Percentiles rank a stretch among this genome's conserved stretches.
These are phyloP conservation scores for Aspergillus hancockii DNA, from an alignment of 495 filamentous ascomycete species.

Conservation along the genomic window DNA sequence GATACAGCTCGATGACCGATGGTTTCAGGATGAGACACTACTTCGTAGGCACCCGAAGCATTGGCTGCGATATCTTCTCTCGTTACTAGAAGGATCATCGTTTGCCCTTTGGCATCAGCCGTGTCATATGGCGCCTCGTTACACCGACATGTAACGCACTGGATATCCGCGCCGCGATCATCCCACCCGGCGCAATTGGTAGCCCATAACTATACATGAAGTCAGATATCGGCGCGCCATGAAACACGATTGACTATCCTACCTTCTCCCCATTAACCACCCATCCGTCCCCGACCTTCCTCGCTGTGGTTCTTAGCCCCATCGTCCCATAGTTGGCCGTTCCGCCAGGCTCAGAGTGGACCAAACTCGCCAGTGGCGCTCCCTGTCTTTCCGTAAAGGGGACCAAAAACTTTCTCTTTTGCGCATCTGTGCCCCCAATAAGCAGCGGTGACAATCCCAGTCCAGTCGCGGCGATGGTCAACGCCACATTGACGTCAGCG, in stretches of 20 bases:
- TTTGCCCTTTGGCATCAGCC: conserved; percentile 1
- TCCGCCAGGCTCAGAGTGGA: conserved; percentile 12
- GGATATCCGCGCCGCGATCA: conserved; percentile 15
- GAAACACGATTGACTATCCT: neutral
- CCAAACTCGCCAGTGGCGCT: conserved; percentile 15
- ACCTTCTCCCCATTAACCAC: conserved; percentile 21
- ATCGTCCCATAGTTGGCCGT: conserved; percentile 10
- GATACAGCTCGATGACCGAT: conserved; percentile 14
- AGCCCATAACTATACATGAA: conserved; percentile 14
- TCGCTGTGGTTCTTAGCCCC: conserved; percentile 15
- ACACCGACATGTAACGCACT: conserved; percentile 17
- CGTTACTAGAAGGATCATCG: conserved; percentile 16
- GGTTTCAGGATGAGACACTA: conserved; percentile 18
- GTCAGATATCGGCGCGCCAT: neutral
- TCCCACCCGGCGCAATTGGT: conserved; percentile 18
- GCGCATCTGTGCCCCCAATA: conserved; percentile 3
- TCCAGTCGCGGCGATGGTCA: conserved; percentile 17
- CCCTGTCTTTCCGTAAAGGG: conserved; percentile 10
- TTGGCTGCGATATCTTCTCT: conserved; percentile 12
- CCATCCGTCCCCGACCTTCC: conserved; percentile 13
- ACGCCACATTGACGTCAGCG: conserved; percentile 13
- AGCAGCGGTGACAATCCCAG: conserved; percentile 16
- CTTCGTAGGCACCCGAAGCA: neutral
- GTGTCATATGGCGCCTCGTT: conserved; percentile 5
- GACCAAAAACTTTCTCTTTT: conserved; percentile 4